Base-by-base conservation (phyloP, 352 stramenopile species). In the Pythium folliculosum region DNA sequence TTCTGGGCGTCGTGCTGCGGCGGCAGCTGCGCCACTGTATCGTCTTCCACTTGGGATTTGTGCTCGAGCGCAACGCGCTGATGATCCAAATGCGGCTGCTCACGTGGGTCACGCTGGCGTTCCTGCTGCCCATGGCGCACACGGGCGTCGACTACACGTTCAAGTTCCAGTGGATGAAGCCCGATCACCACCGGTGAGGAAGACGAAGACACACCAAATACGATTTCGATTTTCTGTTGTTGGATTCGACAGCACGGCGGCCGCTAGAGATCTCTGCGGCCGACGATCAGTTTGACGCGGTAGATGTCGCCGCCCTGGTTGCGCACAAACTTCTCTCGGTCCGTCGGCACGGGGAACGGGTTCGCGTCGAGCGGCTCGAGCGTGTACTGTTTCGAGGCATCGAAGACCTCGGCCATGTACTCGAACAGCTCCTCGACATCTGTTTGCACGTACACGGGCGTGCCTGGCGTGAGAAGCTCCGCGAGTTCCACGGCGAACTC, bases 331-430 rank as follows among this genome's bases (percentile, higher is more conserved):
- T 78, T 79, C 60, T 96, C 86, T 62, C 88, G 75, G 58, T 96
- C 88, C 2, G 88, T 94, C 4, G 80, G 75, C 16, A 94, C 72
- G 16, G 76, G 78, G 22, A 96, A 78, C 38, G 84, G 83, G 48
- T 92, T 93, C 38, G 71, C 45, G 2, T 62, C 47, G 37, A 90
- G 55, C 25, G 70, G 72, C 40, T 84, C 72, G 25, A 82, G 70
- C 35, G 57, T 57, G 56, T 83, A 92, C 19, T 74, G 63, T 7
- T 50, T 54, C 9, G 81, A 90, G 35, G 58, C 60, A 51, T 89
- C 73, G 58, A 95, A 96, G 35, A 92, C 57, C 59, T 94, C 84
- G 44, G 91, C 69, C 83, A 94, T 95, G 78, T 93, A 92, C 54
- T 77, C 83, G 43, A 89, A 94, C 16, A 96, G 80, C 63, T 96